These are phyloP conservation scores for Isabelozyma gotoi DNA, from an alignment of 805 yeast species.

Conservation along the genomic window DNA sequence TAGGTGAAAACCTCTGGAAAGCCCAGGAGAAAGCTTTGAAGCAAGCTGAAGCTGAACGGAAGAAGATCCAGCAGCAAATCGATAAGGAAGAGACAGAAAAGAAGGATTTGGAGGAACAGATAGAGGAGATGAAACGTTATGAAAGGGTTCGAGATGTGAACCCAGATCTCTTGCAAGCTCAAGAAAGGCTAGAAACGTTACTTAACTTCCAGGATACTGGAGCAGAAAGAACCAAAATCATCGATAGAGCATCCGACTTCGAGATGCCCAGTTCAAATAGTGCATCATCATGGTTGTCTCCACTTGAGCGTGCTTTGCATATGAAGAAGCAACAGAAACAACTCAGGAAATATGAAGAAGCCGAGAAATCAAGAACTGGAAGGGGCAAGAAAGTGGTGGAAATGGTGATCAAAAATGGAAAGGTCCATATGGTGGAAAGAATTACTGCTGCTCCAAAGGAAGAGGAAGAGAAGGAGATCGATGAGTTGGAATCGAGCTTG, in stretches of 20 bases:
- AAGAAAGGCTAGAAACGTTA: conserved; percentile 68
- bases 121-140: conserved; percentile 44
- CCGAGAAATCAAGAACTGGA: conserved; percentile 61
- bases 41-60: conserved; percentile 48
- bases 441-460: conserved; percentile 13
- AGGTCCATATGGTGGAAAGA: conserved; percentile 63
- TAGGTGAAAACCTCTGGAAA: conserved; percentile 63
- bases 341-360: conserved; percentile 59
- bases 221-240: conserved; percentile 86
- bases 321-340: conserved; percentile 83
- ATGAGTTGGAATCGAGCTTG: conserved; percentile 33
- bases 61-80: conserved; percentile 19
- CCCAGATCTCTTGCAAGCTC: conserved; percentile 66
- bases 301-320: conserved; percentile 82
- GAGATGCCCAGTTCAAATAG: conserved; percentile 55
- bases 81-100: conserved; percentile 19
- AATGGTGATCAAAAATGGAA: conserved; percentile 78
- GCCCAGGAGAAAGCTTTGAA: conserved; percentile 68
- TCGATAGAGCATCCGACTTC: conserved; percentile 90
- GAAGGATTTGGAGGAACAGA: conserved; percentile 40
- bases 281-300: conserved; percentile 78
- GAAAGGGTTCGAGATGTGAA: conserved; percentile 43
- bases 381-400: conserved; percentile 74
- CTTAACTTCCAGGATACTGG: conserved; percentile 82
- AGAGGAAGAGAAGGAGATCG: conserved; percentile 33